Evolutionary conservation across 163 green algal genomes (phyloP).

Genomic region (Chlorella variabilis): DNA sequence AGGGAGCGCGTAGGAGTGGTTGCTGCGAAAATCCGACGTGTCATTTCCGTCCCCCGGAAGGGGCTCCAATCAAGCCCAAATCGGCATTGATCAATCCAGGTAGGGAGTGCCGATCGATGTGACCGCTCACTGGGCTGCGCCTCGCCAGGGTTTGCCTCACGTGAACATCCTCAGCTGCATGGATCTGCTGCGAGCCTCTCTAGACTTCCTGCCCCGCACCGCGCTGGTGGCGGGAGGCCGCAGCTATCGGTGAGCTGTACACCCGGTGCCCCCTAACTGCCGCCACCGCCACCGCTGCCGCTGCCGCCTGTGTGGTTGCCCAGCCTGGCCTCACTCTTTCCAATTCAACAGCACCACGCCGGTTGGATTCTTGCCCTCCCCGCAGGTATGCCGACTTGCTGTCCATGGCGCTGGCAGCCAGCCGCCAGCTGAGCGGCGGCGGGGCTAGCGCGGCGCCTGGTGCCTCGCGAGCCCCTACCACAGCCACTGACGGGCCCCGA

Average conservation of each 20-base stretch:
- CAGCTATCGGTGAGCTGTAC: constrained; percentile 16
- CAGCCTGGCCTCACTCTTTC: not conserved
- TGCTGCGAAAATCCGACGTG: no score
- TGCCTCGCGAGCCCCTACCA: not conserved
- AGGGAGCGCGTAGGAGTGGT: no score
- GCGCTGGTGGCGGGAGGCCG: constrained; percentile 24
- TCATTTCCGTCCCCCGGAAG: no score
- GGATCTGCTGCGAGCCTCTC: constrained; percentile 33
- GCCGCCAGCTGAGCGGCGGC: not conserved
- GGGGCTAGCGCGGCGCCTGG: not conserved
- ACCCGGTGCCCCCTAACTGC: not conserved
- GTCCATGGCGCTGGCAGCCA: not conserved
- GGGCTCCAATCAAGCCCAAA: no score
- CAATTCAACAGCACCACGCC: no score
- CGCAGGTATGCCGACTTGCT: constrained; percentile 36
- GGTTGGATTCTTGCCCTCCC: not conserved
- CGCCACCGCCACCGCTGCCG: not conserved
- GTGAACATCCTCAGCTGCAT: no score
- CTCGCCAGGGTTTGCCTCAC: no score
- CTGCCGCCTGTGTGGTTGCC: no score
- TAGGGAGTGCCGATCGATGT: no score
- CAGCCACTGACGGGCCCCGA: constrained; percentile 6
- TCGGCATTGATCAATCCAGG: no score
- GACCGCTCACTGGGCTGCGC: no score
- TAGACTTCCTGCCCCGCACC: constrained; percentile 14